A percentile compares a stretch with the other conserved stretches of the same genome.
Conservation (phyloP, 345 rosid genomes). For the Cardamine occulta region DNA sequence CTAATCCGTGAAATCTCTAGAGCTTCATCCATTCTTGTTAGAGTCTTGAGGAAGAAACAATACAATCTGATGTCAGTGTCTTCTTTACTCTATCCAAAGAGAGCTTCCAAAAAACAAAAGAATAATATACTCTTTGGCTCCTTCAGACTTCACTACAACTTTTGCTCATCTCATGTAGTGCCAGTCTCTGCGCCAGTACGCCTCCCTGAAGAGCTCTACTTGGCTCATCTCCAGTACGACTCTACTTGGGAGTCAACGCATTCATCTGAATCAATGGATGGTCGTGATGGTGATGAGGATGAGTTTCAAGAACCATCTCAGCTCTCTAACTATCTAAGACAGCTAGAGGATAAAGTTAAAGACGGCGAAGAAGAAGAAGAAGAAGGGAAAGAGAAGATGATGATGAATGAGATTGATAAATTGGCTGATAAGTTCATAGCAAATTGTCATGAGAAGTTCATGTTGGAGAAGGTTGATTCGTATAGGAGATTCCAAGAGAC, state of each 20-base stretch:
- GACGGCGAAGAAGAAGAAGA: constrained; percentile 20
- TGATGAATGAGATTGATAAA: constrained; percentile 69
- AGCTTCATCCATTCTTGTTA: constrained; percentile 58
- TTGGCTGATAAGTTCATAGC: constrained; percentile 88
- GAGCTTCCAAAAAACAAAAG: constrained; percentile 50
- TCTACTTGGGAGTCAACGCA: constrained; percentile 55
- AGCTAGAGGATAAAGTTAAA: constrained; percentile 63
- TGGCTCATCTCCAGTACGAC: constrained; percentile 58
- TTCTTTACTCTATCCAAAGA: constrained; percentile 51
- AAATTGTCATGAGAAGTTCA: constrained; percentile 80
- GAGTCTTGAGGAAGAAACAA: constrained; percentile 54
- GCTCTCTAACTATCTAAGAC: constrained; percentile 64
- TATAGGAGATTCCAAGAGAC: constrained; percentile 86
- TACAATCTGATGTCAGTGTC: constrained; percentile 45
- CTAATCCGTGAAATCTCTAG: constrained; percentile 55
- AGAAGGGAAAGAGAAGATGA: constrained; percentile 28
- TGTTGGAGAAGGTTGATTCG: constrained; percentile 94
- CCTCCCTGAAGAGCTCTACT: constrained; percentile 47
- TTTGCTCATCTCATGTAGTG: constrained; percentile 81
- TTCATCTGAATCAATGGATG: constrained; percentile 36
- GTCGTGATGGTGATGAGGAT: not conserved
- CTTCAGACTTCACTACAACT: constrained; percentile 86
- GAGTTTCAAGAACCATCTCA: constrained; percentile 40
- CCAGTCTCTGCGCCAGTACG: constrained; percentile 58
- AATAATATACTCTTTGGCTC: constrained; percentile 71